Percentiles rank a stretch among this genome's conserved stretches.
Conservation (phyloP, 805 yeast genomes). For the Pichia manshurica region DNA sequence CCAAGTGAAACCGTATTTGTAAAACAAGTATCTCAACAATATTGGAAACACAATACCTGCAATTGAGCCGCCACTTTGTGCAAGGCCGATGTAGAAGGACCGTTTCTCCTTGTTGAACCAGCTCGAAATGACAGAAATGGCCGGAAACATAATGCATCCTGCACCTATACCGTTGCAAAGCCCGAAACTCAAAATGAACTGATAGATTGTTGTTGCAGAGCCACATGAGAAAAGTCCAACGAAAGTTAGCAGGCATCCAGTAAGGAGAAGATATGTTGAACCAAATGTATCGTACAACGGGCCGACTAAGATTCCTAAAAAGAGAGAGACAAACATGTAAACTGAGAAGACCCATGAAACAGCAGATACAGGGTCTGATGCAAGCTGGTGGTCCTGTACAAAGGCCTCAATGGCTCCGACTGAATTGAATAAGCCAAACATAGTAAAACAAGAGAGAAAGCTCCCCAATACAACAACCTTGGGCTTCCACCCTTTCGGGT, state of each 20-base stretch:
- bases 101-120: conserved; percentile 51
- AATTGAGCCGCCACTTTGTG: conserved; percentile 47
- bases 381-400: conserved; percentile 50
- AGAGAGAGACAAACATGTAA: conserved; percentile 45
- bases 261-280: conserved; percentile 36
- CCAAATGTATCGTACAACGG: conserved; percentile 62
- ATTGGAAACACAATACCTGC: conserved; percentile 52
- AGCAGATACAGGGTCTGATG: conserved; percentile 38
- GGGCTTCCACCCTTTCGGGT: conserved; percentile 54
- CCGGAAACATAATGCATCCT: conserved; percentile 55
- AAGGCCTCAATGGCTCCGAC: conserved; percentile 61
- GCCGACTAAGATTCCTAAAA: conserved; percentile 34
- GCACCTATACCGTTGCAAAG: conserved; percentile 53
- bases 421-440: conserved; percentile 52
- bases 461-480: conserved; percentile 52
- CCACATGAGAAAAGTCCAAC: conserved; percentile 55
- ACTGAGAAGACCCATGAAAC: conserved; percentile 67
- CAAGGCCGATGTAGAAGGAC: conserved; percentile 47
- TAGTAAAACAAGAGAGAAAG: conserved; percentile 46
- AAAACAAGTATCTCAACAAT: conserved; percentile 42
- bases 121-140: conserved; percentile 58
- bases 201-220: conserved; percentile 47
- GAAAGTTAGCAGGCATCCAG: conserved; percentile 41
- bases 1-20: conserved; percentile 49
- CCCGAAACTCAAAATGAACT: conserved; percentile 57